Conservation (phyloP, 2,329 filamentous ascomycete species). For the Trichoderma endophyticum region DNA sequence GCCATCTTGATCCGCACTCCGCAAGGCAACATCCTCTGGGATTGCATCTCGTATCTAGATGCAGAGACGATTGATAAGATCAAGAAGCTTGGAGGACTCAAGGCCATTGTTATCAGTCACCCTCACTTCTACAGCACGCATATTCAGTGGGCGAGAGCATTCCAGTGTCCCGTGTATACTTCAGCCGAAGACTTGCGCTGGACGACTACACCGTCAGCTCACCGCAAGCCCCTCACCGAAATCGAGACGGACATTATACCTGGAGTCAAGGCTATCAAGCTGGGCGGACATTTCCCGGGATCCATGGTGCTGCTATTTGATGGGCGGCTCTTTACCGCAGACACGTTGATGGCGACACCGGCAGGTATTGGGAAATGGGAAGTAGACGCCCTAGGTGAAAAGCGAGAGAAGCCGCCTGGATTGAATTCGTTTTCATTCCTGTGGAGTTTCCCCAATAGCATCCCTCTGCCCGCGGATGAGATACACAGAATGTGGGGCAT, state of each 20-base stretch:
- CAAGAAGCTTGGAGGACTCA: constrained; percentile 59
- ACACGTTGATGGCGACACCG: constrained; percentile 71
- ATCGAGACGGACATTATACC: constrained; percentile 41
- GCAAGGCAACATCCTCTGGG: constrained; percentile 73
- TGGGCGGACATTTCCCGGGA: constrained; percentile 78
- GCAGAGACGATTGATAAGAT: constrained; percentile 58
- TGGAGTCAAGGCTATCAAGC: constrained; percentile 61
- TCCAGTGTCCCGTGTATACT: constrained; percentile 68
- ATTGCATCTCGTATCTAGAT: constrained; percentile 70
- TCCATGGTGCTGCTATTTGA: constrained; percentile 65
- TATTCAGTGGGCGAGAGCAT: constrained; percentile 67
- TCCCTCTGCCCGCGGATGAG: constrained; percentile 63
- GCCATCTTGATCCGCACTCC: constrained; percentile 65
- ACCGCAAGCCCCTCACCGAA: constrained; percentile 47
- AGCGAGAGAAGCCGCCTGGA: constrained; percentile 38
- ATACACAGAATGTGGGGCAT: constrained; percentile 68
- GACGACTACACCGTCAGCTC: constrained; percentile 48
- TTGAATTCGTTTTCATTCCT: constrained; percentile 65
- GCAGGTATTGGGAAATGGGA: constrained; percentile 48
- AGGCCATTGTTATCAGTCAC: constrained; percentile 72
- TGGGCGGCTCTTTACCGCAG: constrained; percentile 66
- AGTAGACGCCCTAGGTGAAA: constrained; percentile 36
- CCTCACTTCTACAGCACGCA: constrained; percentile 82
- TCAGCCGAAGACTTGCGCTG: constrained; percentile 63
- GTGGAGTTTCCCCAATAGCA: constrained; percentile 74